Evolutionary conservation across 2,329 filamentous ascomycete species (phyloP).

Genomic region (Coniochaeta sp.): DNA sequence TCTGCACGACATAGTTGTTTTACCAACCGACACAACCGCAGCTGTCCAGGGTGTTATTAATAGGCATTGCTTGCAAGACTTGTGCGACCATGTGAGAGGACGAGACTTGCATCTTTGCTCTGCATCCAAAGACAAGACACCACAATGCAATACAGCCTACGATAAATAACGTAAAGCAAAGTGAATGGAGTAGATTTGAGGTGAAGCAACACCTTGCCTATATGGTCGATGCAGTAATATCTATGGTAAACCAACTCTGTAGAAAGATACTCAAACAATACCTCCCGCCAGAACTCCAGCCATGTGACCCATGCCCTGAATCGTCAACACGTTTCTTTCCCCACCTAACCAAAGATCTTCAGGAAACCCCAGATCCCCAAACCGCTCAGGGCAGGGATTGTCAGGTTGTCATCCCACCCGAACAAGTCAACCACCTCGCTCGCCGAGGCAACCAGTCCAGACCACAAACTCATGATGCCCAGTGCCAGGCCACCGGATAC

Average conservation of each 20-base stretch:
- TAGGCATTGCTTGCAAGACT: not conserved
- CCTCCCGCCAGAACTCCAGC: conserved; percentile 15
- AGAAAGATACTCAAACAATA: conserved; percentile 8
- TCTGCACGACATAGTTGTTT: not conserved
- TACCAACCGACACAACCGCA: not conserved
- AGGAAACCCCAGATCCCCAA: conserved; percentile 87
- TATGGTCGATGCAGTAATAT: not conserved
- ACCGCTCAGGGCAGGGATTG: conserved; percentile 87
- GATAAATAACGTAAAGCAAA: not conserved
- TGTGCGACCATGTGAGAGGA: not conserved
- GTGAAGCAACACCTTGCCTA: not conserved
- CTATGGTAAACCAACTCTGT: not conserved
- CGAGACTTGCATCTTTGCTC: not conserved
- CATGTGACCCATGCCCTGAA: conserved; percentile 7
- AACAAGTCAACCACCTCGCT: conserved; percentile 90
- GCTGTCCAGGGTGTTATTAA: not conserved
- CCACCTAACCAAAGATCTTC: conserved; percentile 64
- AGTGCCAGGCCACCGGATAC: conserved; percentile 68
- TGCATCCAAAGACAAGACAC: not conserved
- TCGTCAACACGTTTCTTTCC: not conserved
- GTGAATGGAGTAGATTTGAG: not conserved
- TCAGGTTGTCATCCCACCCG: conserved; percentile 95
- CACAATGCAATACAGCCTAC: not conserved
- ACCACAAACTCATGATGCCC: conserved; percentile 74
- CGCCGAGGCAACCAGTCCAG: conserved; percentile 79